Conservation (phyloP, 2,329 filamentous ascomycete species). For the Coleophoma eucalyptorum region DNA sequence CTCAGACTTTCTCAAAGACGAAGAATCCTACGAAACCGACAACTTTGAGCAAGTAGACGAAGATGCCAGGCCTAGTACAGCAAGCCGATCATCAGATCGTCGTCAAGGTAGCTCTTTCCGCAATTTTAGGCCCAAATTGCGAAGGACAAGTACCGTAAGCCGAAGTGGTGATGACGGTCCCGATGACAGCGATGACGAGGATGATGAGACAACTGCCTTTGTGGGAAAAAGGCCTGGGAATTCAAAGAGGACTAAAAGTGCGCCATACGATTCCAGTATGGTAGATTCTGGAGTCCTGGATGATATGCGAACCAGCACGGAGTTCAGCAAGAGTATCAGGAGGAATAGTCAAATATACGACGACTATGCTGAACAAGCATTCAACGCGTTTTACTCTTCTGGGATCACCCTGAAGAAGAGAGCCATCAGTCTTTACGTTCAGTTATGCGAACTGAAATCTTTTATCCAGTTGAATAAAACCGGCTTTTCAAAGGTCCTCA, state of each 20-base stretch:
- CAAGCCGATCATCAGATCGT: constrained; percentile 35
- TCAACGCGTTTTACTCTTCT: constrained; percentile 62
- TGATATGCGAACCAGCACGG: constrained; percentile 60
- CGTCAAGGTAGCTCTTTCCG: constrained; percentile 48
- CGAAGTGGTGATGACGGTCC: constrained; percentile 50
- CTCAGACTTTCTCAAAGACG: constrained; percentile 70
- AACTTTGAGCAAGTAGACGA: constrained; percentile 25
- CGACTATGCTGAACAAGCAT: constrained; percentile 73
- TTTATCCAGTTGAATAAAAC: constrained; percentile 96
- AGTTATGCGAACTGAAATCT: constrained; percentile 91
- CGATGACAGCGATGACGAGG: constrained; percentile 64
- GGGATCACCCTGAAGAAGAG: constrained; percentile 91
- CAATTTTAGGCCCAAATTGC: constrained; percentile 38
- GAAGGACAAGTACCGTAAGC: constrained; percentile 40
- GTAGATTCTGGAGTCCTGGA: constrained; percentile 25
- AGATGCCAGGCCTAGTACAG: constrained; percentile 35
- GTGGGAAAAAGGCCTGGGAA: constrained; percentile 26
- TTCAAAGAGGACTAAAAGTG: constrained; percentile 28
- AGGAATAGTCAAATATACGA: constrained; percentile 66
- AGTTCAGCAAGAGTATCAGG: constrained; percentile 54
- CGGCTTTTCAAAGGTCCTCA: constrained; percentile 92
- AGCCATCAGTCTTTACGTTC: constrained; percentile 82
- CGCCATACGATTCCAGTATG: constrained; percentile 15
- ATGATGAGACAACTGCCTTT: constrained; percentile 52
- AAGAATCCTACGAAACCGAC: constrained; percentile 55